Base-by-base conservation (phyloP, 345 rosid species). In the Rhizophora mangle region DNA sequence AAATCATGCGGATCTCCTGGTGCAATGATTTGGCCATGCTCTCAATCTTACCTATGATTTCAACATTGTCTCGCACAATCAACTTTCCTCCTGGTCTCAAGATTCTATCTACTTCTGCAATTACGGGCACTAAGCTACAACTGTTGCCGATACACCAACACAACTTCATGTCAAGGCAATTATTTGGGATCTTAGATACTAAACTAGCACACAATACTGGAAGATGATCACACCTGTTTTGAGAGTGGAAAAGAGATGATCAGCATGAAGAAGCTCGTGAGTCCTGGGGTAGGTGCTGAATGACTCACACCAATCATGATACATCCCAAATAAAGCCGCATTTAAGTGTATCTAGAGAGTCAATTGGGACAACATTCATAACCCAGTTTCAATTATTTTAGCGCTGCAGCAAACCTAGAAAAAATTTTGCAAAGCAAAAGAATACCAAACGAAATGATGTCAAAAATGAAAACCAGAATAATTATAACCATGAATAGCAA, bases 261-360 rank as follows among this genome's bases (percentile, higher is more conserved):
- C 96, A 0, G 96, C 96, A 34, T 93, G 98, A 64, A 93, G 84
- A 72, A 90, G 89, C 78, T 93, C 97, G 24, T 86, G 89, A 47
- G 93, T 81, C 79, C 98, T 84, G 0, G 98, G 98, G 74, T 93
- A 93, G 5, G 97, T 89, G 67, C 78, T 88, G 82, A 93, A 93
- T 54, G 97, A 90, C 72, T 90, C 87, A 24, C 98, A 93, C 97
- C 97, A 90, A 56, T 90, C 96, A 74, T 93, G 98, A 79, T 90
- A 87, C 70, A 91, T 82, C 43, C 98, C 98, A 46, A 93, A 82
- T 60, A 93, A 80, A 80, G 66, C 98, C 98, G 22, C 96, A 93
- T 76, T 93, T 97, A 31, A 93, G 89, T 24, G 98, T 93, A 77
- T 91, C 95, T 0, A 91, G 84, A 13, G 90, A 83, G 52, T 90